Base-by-base conservation (phyloP, 495 filamentous ascomycete genomes). In the Stereocaulon alpinum region DNA sequence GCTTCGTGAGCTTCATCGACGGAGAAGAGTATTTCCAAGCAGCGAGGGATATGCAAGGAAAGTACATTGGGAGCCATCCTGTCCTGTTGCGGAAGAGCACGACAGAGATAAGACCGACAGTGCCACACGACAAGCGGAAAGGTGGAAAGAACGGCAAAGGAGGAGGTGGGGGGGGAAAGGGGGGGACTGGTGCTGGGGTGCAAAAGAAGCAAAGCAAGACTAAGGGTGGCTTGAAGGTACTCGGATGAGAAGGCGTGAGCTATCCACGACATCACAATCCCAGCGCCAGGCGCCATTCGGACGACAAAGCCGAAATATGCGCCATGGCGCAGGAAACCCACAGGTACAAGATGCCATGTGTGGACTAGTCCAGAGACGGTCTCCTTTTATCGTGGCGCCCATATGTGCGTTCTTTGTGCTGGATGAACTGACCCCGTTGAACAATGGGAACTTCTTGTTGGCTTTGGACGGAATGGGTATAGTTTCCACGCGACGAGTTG, bases 41-140 rank as follows among this genome's bases (percentile, higher is more conserved):
- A 0, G 92, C 88, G 62, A 86, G 91, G 73, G 94, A 97, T 73
- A 98, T 98, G 94, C 85, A 96, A 70, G 91, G 91, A 49, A 97
- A 98, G 76, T 98, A 98, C 69, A 97, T 98, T 70, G 93, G 94
- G 42, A 95, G 89, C 66, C 93, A 97, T 72, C 93, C 93, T 1
- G 84, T 98, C 10, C 74, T 88, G 45, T 76, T 97, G 60, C 83
- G 86, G 70, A 85, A 91, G 66, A 88, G 87, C 67, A 95, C 84
- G 50, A 95, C 94, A 29, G 91, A 97, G 73, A 85, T 97, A 67
- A 87, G 86, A 63, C 83, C 87, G 17, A 77, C 80, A 24, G 75
- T 77, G 17, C 64, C 71, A n/a, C 68, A 70, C 41, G 69, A 75
- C 34, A 72, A 73, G 61, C 76, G 77, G 59, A 77, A 77, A 45